Conservation (phyloP, 2,329 filamentous ascomycete genomes). For the Aureobasidium sp. region DNA sequence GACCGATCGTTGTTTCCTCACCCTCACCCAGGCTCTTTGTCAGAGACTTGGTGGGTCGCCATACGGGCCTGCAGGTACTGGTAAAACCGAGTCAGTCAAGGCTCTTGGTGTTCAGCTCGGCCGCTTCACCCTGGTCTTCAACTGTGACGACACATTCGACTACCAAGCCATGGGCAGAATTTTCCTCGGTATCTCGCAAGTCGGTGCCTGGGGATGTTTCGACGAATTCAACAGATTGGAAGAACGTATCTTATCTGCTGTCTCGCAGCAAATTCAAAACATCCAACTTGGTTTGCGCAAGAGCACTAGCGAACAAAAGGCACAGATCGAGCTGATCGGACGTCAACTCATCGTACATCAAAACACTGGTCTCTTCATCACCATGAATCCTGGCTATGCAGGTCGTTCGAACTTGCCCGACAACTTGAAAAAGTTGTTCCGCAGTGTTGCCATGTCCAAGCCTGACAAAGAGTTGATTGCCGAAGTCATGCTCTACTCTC, state of each 20-base stretch:
- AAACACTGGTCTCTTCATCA: conserved; percentile 98
- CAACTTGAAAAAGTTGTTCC: conserved; percentile 98
- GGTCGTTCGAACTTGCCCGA: conserved; percentile 96
- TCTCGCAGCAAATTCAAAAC: conserved; percentile 98
- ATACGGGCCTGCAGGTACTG: conserved; percentile 94
- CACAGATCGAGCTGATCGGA: conserved; percentile 90
- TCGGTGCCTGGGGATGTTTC: conserved; percentile 99
- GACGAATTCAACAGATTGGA: conserved; percentile 99
- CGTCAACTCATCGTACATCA: conserved; percentile 82
- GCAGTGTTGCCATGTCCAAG: conserved; percentile 99
- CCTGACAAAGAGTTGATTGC: conserved; percentile 99
- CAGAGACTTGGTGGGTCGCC: conserved; percentile 94
- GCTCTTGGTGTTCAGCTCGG: conserved; percentile 93
- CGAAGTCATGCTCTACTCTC: conserved; percentile 99
- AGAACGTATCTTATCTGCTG: conserved; percentile 92
- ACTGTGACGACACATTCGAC: conserved; percentile 98
- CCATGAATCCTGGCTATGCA: conserved; percentile 99
- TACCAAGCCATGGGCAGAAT: conserved; percentile 99
- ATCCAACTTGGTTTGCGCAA: conserved; percentile 94
- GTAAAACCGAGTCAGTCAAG: conserved; percentile 99
- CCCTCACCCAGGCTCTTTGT: conserved; percentile 89
- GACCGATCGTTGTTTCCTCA: conserved; percentile 97
- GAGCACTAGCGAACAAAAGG: conserved; percentile 69
- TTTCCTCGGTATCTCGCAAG: conserved; percentile 97
- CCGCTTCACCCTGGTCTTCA: conserved; percentile 97